Evolutionary conservation across 805 yeast genomes (phyloP).

Genomic region (Yamadazyma sp.): DNA sequence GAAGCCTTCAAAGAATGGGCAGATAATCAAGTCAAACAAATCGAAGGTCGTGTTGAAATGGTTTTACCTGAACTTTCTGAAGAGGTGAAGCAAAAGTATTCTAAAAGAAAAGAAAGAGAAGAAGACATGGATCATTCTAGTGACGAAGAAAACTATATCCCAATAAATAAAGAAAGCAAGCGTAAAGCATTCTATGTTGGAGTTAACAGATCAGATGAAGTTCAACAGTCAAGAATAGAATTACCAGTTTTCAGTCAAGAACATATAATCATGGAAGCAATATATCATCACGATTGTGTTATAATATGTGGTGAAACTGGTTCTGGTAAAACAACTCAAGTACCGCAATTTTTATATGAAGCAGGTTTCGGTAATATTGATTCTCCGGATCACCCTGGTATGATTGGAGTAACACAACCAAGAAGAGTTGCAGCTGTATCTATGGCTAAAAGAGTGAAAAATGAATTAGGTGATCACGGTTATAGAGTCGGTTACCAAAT

Average conservation of each 20-base stretch:
- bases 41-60: slow-evolving; percentile 56
- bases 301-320: slow-evolving; percentile 98
- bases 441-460: slow-evolving; percentile 78
- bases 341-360: slow-evolving; percentile 93
- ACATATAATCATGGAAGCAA: slow-evolving; percentile 91
- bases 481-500: slow-evolving; percentile 75
- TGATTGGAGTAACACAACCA: slow-evolving; percentile 96
- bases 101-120: slow-evolving; percentile 53
- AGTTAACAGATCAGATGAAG: slow-evolving; percentile 60
- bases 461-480: slow-evolving; percentile 73
- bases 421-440: slow-evolving; percentile 93
- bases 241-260: slow-evolving; percentile 91
- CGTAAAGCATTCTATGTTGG: slow-evolving; percentile 68
- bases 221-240: slow-evolving; percentile 65
- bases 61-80: slow-evolving; percentile 46
- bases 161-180: slow-evolving; percentile 49
- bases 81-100: slow-evolving; percentile 40
- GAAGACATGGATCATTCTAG: slow-evolving; percentile 75
- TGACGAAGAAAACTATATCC: slow-evolving; percentile 57
- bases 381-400: slow-evolving; percentile 62
- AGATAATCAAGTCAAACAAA: slow-evolving; percentile 59
- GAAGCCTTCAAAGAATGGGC: slow-evolving; percentile 86
- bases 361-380: slow-evolving; percentile 81
- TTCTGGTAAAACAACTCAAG: slow-evolving; percentile 97
- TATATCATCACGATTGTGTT: slow-evolving; percentile 86